Percentiles rank a stretch among this genome's conserved stretches.
phyloP scores from a whole-genome alignment of 2,329 filamentous ascomycete genomes.

The Rhinocladiella mackenziei region DNA sequence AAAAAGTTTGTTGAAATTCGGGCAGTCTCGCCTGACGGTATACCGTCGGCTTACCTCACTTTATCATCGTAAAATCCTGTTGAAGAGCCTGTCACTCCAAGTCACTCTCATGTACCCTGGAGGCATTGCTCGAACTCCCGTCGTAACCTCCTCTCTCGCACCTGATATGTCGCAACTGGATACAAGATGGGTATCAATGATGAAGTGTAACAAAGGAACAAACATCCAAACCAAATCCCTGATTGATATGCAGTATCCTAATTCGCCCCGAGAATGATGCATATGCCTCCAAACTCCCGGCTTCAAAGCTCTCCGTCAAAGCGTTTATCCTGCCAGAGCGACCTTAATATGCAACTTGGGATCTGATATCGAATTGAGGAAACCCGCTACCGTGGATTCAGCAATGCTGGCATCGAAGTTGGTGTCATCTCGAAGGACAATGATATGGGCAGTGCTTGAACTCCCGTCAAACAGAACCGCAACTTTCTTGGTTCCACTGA shows the following conservation, averaged over 20 bases:
- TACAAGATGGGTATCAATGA: conserved; percentile 2
- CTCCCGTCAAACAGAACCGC: conserved; percentile 55
- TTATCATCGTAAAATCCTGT: no score
- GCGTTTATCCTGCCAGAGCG: conserved; percentile 11
- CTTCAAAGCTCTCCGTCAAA: background rate
- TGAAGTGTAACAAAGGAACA: background rate
- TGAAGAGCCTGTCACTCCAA: no score
- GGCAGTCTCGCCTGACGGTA: no score
- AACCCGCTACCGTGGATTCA: conserved; percentile 14
- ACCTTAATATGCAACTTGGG: conserved; percentile 13
- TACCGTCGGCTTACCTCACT: no score
- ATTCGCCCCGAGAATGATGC: background rate
- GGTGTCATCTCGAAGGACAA: conserved; percentile 19
- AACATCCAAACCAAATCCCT: background rate
- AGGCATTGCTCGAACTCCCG: background rate
- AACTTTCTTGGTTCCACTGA: conserved; percentile 56
- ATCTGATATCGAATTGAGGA: conserved; percentile 13
- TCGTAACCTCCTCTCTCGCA: background rate
- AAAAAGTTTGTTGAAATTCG: no score
- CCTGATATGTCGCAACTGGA: background rate
- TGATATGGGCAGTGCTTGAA: conserved; percentile 21
- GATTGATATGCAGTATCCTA: background rate
- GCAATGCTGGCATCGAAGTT: conserved; percentile 22
- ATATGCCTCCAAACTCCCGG: background rate
- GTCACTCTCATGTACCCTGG: no score